A percentile compares a stretch with the other conserved stretches of the same genome.
Evolutionary conservation across 345 rosid genomes (phyloP).

Genomic region (Rhodamnia rubescens): DNA sequence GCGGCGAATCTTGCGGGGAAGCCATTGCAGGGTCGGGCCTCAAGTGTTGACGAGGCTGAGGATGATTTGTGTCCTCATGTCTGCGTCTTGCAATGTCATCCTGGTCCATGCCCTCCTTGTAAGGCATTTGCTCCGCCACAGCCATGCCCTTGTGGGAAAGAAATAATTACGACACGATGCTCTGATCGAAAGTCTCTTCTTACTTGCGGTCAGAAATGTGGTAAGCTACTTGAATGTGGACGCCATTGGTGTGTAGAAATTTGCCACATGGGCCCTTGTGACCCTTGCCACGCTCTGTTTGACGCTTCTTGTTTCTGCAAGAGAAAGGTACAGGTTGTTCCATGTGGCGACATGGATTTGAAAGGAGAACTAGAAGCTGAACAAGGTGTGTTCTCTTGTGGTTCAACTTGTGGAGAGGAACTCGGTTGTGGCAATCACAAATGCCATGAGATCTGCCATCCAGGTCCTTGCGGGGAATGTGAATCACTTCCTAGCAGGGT

Average conservation of each 20-base stretch:
- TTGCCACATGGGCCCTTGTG: conserved; percentile 84
- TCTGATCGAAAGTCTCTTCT: conserved; percentile 63
- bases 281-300: conserved; percentile 54
- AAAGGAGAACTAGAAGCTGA: conserved; percentile 69
- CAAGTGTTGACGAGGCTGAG: conserved; percentile 12
- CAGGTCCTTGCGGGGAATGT: conserved; percentile 81
- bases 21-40: conserved; percentile 49
- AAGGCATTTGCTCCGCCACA: conserved; percentile 84
- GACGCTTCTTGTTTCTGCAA: conserved; percentile 80
- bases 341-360: conserved; percentile 68
- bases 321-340: conserved; percentile 55
- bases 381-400: conserved; percentile 75
- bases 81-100: conserved; percentile 96
- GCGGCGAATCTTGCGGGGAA: conserved; percentile 97
- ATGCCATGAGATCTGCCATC: conserved; percentile 65
- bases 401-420: conserved; percentile 44
- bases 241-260: conserved; percentile 61
- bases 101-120: conserved; percentile 98
- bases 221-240: conserved; percentile 61
- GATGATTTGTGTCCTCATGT: conserved; percentile 77
- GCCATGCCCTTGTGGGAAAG: conserved; percentile 80
- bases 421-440: conserved; percentile 66
- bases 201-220: conserved; percentile 67
- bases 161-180: conserved; percentile 67
- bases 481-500: conserved; percentile 51